Conservation (phyloP, 768 basidiomycete species). For the Kwoniella heveanensis region DNA sequence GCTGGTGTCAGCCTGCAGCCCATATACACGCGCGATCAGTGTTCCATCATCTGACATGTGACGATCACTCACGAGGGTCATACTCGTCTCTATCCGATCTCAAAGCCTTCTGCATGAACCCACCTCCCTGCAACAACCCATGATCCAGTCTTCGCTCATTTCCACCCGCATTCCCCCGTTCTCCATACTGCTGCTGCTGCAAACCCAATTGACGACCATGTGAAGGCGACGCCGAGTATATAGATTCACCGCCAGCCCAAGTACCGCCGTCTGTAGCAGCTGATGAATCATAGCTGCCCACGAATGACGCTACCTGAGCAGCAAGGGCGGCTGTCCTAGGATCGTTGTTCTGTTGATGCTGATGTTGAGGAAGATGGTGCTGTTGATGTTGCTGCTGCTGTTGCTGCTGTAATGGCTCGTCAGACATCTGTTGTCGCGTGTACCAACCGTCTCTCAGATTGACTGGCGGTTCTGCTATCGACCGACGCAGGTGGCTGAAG, state of each 20-base stretch:
- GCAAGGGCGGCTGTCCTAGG: slow-evolving; percentile 15
- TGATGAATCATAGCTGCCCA: slow-evolving; percentile 28
- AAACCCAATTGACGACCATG: slow-evolving; percentile 18
- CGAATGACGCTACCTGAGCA: slow-evolving; percentile 26
- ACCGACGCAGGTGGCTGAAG: slow-evolving; percentile 29
- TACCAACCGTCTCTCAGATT: slow-evolving; percentile 26
- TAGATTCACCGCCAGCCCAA: slow-evolving; percentile 8
- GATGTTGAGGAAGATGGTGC: not conserved
- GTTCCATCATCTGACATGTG: not conserved
- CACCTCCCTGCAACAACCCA: slow-evolving; percentile 6
- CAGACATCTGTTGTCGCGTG: slow-evolving; percentile 1
- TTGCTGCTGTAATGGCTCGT: not conserved
- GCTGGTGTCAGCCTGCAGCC: not conserved
- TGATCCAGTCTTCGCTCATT: slow-evolving; percentile 21
- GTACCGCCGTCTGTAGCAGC: slow-evolving; percentile 1
- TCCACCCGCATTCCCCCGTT: slow-evolving; percentile 3
- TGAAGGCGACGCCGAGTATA: slow-evolving; percentile 14
- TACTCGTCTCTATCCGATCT: slow-evolving; percentile 28
- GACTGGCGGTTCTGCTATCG: slow-evolving; percentile 19
- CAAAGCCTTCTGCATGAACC: slow-evolving; percentile 8
- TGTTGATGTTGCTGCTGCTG: not conserved
- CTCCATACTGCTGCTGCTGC: slow-evolving; percentile 5
- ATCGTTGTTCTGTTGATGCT: slow-evolving; percentile 18
- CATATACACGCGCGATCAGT: too few relatives aligned
- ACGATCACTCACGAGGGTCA: slow-evolving; percentile 27